These are phyloP conservation scores for Gorgonomyces haynaldii DNA, from an alignment of 192 early-diverging fungal species.

Conservation along the genomic window DNA sequence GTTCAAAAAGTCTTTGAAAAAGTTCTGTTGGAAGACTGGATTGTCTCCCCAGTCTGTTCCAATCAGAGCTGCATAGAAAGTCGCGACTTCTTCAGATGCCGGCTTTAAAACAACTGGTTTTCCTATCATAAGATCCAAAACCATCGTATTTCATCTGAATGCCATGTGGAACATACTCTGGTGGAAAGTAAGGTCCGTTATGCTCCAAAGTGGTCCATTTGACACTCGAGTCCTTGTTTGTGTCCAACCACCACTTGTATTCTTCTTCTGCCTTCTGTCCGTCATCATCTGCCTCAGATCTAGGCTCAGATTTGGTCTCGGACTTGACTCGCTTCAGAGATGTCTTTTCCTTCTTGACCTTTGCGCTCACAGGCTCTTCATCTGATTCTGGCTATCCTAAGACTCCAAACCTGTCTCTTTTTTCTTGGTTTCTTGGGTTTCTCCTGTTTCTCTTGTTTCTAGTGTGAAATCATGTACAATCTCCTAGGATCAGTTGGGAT, in stretches of 20 bases:
- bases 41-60: slow-evolving; percentile 78
- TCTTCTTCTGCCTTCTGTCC: slow-evolving; percentile 18
- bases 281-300: slow-evolving; percentile 3
- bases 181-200: slow-evolving; percentile 81
- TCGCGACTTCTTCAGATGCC: slow-evolving; percentile 87
- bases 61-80: slow-evolving; percentile 80
- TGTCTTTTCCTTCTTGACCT: background rate
- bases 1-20: slow-evolving; percentile 77
- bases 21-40: slow-evolving; percentile 77
- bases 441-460: too few relatives aligned
- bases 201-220: slow-evolving; percentile 87
- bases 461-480: too few relatives aligned
- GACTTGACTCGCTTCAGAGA: background rate
- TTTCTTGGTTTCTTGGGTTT: too few relatives aligned
- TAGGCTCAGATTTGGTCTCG: background rate
- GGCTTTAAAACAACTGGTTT: slow-evolving; percentile 46
- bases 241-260: slow-evolving; percentile 21
- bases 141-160: slow-evolving; percentile 82
- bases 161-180: slow-evolving; percentile 79
- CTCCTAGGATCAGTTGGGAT: too few relatives aligned
- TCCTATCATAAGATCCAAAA: slow-evolving; percentile 17
- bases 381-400: too few relatives aligned
- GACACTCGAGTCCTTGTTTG: slow-evolving; percentile 28
- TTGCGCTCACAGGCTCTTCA: too few relatives aligned
- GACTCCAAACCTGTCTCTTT: too few relatives aligned